Percentiles rank a stretch among this genome's conserved stretches.
Conservation (phyloP, 1,284 basidiomycete species). For the Pseudozyma sp. region DNA sequence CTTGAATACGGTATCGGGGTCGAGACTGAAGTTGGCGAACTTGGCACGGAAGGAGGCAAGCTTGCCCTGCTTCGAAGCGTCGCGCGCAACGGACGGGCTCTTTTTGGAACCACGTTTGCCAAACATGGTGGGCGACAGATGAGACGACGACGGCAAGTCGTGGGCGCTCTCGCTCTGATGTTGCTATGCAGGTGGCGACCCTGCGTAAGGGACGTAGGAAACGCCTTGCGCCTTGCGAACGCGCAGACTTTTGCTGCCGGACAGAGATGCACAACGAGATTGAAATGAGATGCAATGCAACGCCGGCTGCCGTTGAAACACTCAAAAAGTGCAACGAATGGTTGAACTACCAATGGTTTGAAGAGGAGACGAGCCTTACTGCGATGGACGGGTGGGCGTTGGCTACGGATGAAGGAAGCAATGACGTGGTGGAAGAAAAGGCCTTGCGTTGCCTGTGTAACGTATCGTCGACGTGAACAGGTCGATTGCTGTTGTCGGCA, state of each 20-base stretch:
- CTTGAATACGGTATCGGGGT: constrained; percentile 63
- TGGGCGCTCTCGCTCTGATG: constrained; percentile 2
- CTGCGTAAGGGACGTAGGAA: constrained; percentile 2
- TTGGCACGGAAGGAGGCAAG: constrained; percentile 22
- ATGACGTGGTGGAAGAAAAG: no score
- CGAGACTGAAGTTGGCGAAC: constrained; percentile 53
- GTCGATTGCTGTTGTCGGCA: no score
- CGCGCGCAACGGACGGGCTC: constrained; percentile 3
- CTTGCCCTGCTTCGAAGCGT: constrained; percentile 11
- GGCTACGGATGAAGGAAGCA: no score
- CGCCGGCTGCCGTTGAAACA: background rate
- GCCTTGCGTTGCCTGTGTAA: no score
- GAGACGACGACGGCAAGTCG: constrained; percentile 3
- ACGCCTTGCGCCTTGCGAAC: background rate
- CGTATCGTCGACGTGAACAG: no score
- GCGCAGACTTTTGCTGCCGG: background rate
- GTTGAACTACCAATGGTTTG: no score
- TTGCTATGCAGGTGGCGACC: constrained; percentile 12
- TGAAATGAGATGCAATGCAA: constrained; percentile 9
- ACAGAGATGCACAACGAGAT: constrained; percentile 7
- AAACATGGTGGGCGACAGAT: constrained; percentile 24
- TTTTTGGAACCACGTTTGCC: constrained; percentile 24
- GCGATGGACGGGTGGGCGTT: no score
- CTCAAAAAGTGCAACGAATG: no score
- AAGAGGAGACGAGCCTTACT: no score